A percentile compares a stretch with the other conserved stretches of the same genome.
Conservation (phyloP, 2,329 filamentous ascomycete genomes). For the Hymenoscyphus occultus region DNA sequence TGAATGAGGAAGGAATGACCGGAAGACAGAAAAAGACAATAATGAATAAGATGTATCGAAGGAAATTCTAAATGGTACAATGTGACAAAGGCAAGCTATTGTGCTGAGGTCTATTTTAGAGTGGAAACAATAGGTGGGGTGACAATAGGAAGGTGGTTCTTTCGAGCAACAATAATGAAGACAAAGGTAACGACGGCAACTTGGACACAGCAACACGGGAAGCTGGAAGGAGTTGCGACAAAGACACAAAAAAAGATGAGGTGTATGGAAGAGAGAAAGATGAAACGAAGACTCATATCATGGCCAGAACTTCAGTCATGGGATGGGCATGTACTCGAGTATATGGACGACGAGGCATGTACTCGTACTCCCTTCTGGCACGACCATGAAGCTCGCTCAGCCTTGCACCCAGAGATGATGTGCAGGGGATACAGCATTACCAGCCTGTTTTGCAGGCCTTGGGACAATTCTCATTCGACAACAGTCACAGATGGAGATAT, state of each 20-base stretch:
- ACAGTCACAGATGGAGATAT: conserved; percentile 26
- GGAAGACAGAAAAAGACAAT: conserved; percentile 7
- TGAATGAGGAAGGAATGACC: conserved; percentile 15
- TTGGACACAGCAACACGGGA: conserved; percentile 8
- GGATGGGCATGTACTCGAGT: not conserved
- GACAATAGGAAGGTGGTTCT: conserved; percentile 15
- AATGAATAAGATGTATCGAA: not conserved
- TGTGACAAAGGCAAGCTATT: conserved; percentile 17
- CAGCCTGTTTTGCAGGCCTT: conserved; percentile 4
- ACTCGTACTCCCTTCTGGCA: conserved; percentile 9
- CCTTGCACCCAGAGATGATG: conserved; percentile 8
- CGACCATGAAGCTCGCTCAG: conserved; percentile 12
- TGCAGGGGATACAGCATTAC: not conserved
- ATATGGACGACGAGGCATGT: conserved; percentile 2
- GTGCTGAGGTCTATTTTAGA: conserved; percentile 7
- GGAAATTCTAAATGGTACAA: conserved; percentile 1
- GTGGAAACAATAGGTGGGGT: conserved; percentile 16
- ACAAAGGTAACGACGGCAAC: conserved; percentile 19
- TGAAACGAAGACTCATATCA: conserved; percentile 31
- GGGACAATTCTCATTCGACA: conserved; percentile 29
- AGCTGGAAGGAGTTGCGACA: conserved; percentile 20
- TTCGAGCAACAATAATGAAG: not conserved
- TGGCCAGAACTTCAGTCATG: conserved; percentile 17
- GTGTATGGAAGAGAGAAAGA: conserved; percentile 15
- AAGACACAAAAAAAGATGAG: conserved; percentile 20